A percentile compares a stretch with the other conserved stretches of the same genome.
These are phyloP conservation scores for Xylariaceae sp. DNA, from an alignment of 2,329 filamentous ascomycete genomes.

Conservation along the genomic window DNA sequence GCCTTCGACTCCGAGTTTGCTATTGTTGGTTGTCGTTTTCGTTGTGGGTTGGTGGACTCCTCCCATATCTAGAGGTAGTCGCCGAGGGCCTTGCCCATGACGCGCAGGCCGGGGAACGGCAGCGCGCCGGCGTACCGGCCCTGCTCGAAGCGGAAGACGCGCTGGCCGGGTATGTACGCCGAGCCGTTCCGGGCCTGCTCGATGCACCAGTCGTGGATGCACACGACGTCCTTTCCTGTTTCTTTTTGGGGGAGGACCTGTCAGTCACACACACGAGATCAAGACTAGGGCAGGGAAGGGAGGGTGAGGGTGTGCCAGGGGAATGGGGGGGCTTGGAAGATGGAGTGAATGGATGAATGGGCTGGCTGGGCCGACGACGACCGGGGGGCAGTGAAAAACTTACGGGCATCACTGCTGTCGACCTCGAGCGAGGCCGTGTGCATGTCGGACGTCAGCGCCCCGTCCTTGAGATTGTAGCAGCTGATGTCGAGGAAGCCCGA, in stretches of 20 bases:
- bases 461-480: conserved; percentile 10
- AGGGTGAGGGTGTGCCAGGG: not conserved
- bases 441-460: conserved; percentile 7
- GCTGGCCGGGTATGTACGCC: conserved; percentile 8
- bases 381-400: not conserved
- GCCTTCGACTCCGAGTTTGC: no score
- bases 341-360: not conserved
- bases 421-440: conserved; percentile 6
- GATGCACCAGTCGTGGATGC: conserved; percentile 13
- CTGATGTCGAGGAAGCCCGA: conserved; percentile 10
- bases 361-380: no score
- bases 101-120: conserved; percentile 9
- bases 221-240: conserved; percentile 9
- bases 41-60: no score
- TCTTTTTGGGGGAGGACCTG: conserved; percentile 2
- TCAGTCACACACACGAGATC: not conserved
- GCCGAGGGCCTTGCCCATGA: conserved; percentile 1
- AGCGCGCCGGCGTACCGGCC: conserved; percentile 9
- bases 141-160: conserved; percentile 12
- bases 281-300: not conserved
- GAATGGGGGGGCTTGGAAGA: not conserved
- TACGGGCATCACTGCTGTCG: conserved; percentile 8
- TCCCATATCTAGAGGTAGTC: not conserved
- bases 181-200: conserved; percentile 5
- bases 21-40: no score